A percentile compares a stretch with the other conserved stretches of the same genome.
These are phyloP conservation scores for Puccinia hordei DNA, from an alignment of 1,284 basidiomycete genomes.

Conservation along the genomic window DNA sequence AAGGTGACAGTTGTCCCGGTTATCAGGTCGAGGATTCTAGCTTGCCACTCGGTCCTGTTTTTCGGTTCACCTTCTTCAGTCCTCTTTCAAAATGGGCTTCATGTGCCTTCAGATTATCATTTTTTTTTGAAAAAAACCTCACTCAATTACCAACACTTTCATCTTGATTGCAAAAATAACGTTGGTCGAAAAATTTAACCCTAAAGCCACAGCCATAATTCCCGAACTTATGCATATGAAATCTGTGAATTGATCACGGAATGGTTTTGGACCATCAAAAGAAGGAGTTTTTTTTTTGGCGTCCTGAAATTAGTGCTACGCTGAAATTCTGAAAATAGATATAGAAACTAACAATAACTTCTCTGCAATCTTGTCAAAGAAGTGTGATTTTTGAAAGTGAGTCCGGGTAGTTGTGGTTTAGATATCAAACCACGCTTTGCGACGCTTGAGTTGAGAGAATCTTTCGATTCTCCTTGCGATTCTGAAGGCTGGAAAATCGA, in stretches of 20 bases:
- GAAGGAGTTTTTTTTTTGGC: neutral
- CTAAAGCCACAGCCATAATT: neutral
- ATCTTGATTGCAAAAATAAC: neutral
- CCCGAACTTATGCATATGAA: neutral
- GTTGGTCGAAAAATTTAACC: neutral
- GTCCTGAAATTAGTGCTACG: neutral
- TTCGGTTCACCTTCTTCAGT: neutral
- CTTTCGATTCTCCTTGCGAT: neutral
- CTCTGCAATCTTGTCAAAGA: slow-evolving; percentile 5
- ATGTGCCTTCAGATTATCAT: neutral
- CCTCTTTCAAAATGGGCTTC: neutral
- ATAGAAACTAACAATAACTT: neutral
- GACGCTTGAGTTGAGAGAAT: neutral
- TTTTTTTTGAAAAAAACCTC: neutral
- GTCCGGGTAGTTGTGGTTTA: neutral
- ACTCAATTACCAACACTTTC: neutral
- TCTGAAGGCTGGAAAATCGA: neutral
- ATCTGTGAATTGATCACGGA: neutral
- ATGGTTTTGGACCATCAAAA: neutral
- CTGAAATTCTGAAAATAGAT: neutral
- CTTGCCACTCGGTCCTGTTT: neutral
- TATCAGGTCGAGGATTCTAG: neutral
- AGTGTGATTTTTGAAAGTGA: neutral
- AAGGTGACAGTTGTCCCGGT: neutral
- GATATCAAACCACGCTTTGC: neutral